Evolutionary conservation across 164 flowering plant genomes (phyloP).

Genomic region (Piper betle): DNA sequence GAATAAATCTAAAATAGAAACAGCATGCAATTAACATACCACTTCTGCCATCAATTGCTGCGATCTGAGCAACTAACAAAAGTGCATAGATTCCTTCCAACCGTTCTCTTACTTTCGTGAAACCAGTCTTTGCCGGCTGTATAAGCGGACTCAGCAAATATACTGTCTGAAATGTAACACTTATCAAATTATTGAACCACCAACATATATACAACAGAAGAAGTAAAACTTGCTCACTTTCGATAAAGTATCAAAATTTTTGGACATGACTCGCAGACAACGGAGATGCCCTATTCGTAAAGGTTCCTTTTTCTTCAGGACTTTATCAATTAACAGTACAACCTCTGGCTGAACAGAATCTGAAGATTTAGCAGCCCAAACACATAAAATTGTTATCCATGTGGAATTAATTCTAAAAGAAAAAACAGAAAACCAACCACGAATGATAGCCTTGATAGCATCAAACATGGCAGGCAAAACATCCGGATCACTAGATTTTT

Average conservation of each 20-base stretch:
- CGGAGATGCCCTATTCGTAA: constrained; percentile 93
- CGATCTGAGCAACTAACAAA: constrained; percentile 51
- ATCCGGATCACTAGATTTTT: constrained; percentile 93
- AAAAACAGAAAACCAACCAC: constrained; percentile 37
- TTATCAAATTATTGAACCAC: background rate
- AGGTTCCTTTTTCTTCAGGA: constrained; percentile 86
- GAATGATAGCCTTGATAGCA: constrained; percentile 62
- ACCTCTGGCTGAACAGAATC: constrained; percentile 48
- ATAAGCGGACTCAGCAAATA: constrained; percentile 66
- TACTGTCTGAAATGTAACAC: constrained; percentile 38
- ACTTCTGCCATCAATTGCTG: constrained; percentile 68
- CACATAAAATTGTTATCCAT: background rate
- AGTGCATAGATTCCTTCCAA: constrained; percentile 92
- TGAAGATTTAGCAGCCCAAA: constrained; percentile 60
- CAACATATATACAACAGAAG: background rate
- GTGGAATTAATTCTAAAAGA: background rate
- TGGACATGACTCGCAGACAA: constrained; percentile 43
- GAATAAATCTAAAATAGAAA: background rate
- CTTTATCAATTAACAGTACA: constrained; percentile 55
- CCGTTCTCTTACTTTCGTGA: constrained; percentile 77
- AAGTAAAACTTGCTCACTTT: constrained; percentile 24
- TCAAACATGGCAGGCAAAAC: constrained; percentile 60
- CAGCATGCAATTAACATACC: constrained; percentile 24
- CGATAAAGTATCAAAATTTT: constrained; percentile 45
- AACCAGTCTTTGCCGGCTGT: constrained; percentile 85